Evolutionary conservation across 768 basidiomycete species (phyloP), one percentile per base, ranked within the genome.

Genomic region (Pleurotus citrinopileatus): DNA sequence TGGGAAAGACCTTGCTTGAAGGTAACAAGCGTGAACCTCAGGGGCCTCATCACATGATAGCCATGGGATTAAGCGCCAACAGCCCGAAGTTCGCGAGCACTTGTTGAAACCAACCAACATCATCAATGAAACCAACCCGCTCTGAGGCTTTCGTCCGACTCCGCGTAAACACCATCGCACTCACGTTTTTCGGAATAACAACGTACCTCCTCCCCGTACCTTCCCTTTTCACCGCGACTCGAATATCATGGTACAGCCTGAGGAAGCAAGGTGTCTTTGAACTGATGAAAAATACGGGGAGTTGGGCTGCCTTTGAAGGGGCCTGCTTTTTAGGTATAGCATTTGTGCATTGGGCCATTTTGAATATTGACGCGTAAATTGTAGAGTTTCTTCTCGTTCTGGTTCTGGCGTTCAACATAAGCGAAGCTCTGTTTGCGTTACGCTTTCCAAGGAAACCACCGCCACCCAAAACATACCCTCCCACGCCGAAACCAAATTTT

Each of bases 191-290:
- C 4, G 34, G 19, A 3, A 26, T 50, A 3, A 10, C 48, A 4
- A 19, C 48, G 10, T 36, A 50, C 13, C 34, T 50, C 15, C 48
- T 50, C 20, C 48, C 48, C 20, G 20, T 50, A n/a, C 48, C 48
- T 4, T 50, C 48, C 6, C 28, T 50, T 36, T 37, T 37, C 19
- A 36, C 48, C 23, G 48, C 48, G 15, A n/a, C 29, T 4, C 48
- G 48, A 3, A 32, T 50, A 34, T 29, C 34, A 37, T 50, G 48
- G 48, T 32, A 15, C 15, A 17, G 19, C 7, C 23, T 50, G 7
- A 19, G 34, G 17, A 36, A 17, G 15, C 15, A 37, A 3, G 48
- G 48, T 29, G 5, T 50, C 17, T 9, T 37, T 15, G 48, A n/a
- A n/a, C 10, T 50, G 15, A n/a, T 47, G 27, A 26, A 15, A 7